These are phyloP conservation scores for Rhizophora mangle DNA, from an alignment of 345 rosid species.

Conservation along the genomic window DNA sequence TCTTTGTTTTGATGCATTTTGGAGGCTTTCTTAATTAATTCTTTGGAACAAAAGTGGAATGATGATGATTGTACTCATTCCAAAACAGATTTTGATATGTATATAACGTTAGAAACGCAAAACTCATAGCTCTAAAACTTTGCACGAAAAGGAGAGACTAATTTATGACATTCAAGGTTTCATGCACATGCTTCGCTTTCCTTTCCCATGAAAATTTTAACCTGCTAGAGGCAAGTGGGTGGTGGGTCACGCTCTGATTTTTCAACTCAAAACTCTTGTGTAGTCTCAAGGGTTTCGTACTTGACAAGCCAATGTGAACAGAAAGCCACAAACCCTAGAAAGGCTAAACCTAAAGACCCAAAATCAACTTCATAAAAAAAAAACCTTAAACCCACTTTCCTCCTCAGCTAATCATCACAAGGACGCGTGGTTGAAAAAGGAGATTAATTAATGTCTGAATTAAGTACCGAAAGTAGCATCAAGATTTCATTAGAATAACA, in stretches of 20 bases:
- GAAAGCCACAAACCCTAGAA: conserved; percentile 5
- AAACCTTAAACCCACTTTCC: conserved; percentile 19
- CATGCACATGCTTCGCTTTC: conserved; percentile 56
- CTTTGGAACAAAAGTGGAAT: conserved; percentile 17
- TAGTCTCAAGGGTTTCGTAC: conserved; percentile 4
- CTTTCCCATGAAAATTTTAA: conserved; percentile 30
- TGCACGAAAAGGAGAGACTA: conserved; percentile 61
- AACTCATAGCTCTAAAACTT: conserved; percentile 48
- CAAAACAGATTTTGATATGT: conserved; percentile 9
- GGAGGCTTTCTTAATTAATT: conserved; percentile 15
- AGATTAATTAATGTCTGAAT: background rate
- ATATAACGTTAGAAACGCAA: conserved; percentile 34
- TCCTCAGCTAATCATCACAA: conserved; percentile 7
- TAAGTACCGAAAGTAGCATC: conserved; percentile 27
- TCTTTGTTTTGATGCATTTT: conserved; percentile 29
- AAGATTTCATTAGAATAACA: background rate
- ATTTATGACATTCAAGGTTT: conserved; percentile 51
- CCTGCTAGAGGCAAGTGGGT: conserved; percentile 22
- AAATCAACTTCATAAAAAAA: conserved; percentile 2
- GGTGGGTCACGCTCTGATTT: conserved; percentile 25
- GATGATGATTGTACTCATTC: conserved; percentile 22
- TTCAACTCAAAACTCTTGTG: conserved; percentile 25
- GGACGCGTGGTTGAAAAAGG: conserved; percentile 28
- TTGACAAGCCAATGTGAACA: conserved; percentile 1
- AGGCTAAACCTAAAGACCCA: too few relatives aligned